phyloP scores from a whole-genome alignment of 441 rosid genomes.

The Macaranga tanarius region DNA sequence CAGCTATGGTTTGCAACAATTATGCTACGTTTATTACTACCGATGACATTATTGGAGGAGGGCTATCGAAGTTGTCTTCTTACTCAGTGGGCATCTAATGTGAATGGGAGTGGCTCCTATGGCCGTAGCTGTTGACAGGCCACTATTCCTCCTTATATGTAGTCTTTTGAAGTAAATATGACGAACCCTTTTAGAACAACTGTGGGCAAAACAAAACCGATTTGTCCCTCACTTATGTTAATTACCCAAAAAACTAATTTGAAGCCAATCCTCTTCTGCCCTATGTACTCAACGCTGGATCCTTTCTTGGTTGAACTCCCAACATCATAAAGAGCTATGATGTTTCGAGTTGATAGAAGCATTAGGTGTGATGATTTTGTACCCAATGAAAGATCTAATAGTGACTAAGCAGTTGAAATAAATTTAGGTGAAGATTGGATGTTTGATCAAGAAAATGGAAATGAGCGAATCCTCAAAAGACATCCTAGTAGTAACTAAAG shows the following conservation, averaged over 20 bases:
- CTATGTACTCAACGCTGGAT: conserved; percentile 80
- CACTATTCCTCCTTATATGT: too few species aligned
- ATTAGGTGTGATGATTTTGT: background rate
- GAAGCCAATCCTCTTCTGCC: conserved; percentile 99
- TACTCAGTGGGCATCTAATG: too few species aligned
- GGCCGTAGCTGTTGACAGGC: too few species aligned
- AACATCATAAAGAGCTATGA: conserved; percentile 95
- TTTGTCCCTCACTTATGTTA: conserved; percentile 92
- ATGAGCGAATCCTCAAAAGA: too few species aligned
- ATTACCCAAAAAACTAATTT: conserved; percentile 99
- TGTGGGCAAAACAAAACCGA: conserved; percentile 95
- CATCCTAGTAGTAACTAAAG: background rate
- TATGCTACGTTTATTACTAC: too few species aligned
- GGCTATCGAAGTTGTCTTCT: too few species aligned
- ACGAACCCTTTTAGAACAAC: too few species aligned
- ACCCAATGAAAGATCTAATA: background rate
- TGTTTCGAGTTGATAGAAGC: conserved; percentile 83
- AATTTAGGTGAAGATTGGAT: background rate
- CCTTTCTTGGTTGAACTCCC: conserved; percentile 97
- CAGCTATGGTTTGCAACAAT: too few species aligned
- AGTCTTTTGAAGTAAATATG: too few species aligned
- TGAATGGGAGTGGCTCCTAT: too few species aligned
- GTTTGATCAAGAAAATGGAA: too few species aligned
- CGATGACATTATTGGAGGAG: too few species aligned
- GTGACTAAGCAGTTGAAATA: background rate